phyloP scores from a whole-genome alignment of 768 basidiomycete genomes.

The Xerocomus spinulosus region DNA sequence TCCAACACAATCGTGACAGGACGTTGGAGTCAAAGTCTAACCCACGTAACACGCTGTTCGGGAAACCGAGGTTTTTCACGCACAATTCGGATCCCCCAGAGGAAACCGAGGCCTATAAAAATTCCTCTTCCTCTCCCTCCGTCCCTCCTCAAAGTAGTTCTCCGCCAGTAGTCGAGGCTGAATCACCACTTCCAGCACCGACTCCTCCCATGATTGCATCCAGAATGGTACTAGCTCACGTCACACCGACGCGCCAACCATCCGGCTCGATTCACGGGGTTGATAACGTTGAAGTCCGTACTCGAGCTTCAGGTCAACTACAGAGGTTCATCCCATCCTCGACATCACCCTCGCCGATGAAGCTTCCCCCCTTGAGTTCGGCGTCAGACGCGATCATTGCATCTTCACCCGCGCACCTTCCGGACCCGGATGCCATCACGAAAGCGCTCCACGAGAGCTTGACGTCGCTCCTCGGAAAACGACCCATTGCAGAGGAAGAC shows the following conservation, averaged over 20 bases:
- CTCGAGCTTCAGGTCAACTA: background rate
- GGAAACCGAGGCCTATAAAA: background rate
- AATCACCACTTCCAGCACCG: background rate
- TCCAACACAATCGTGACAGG: background rate
- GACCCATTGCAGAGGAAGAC: constrained; percentile 44
- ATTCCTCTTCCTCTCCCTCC: background rate
- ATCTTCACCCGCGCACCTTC: constrained; percentile 32
- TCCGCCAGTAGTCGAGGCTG: constrained; percentile 10
- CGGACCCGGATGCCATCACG: constrained; percentile 44
- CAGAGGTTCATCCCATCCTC: constrained; percentile 55
- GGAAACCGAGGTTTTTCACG: constrained; percentile 33
- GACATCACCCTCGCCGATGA: constrained; percentile 49
- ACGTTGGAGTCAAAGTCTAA: background rate
- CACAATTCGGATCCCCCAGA: constrained; percentile 20
- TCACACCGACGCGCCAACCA: background rate
- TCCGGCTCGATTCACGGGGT: constrained; percentile 12
- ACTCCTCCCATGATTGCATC: background rate
- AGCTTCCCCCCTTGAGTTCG: constrained; percentile 29
- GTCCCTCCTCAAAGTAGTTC: constrained; percentile 31
- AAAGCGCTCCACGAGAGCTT: constrained; percentile 66
- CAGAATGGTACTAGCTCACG: background rate
- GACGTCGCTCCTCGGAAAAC: constrained; percentile 65
- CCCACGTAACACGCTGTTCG: constrained; percentile 22
- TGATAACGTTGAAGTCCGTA: constrained; percentile 29
- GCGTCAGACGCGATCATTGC: constrained; percentile 9